A percentile compares a stretch with the other conserved stretches of the same genome.
Evolutionary conservation across 176 grass and related monocot genomes (phyloP).

Genomic region (Cenchrus americanus): DNA sequence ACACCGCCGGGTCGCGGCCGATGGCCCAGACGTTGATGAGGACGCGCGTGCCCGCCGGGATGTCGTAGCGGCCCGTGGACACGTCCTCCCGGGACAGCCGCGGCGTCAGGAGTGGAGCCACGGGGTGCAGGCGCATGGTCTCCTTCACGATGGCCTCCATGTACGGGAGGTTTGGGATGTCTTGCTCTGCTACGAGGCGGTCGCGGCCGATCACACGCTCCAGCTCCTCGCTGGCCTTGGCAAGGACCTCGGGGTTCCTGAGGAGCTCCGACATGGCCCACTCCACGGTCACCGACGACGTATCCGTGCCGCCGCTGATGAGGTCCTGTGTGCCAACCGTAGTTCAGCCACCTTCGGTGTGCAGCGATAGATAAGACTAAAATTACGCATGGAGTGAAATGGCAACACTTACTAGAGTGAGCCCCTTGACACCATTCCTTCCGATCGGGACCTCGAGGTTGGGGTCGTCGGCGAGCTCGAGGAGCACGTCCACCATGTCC

Average conservation of each 20-base stretch:
- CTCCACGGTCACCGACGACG: conserved; percentile 47
- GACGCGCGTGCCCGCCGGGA: conserved; percentile 48
- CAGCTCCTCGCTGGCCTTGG: conserved; percentile 57
- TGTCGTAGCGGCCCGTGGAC: conserved; percentile 39
- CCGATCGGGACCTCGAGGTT: conserved; percentile 53
- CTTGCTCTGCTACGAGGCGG: conserved; percentile 51
- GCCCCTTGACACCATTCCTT: conserved; percentile 53
- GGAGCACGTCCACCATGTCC: conserved; percentile 66
- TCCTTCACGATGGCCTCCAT: conserved; percentile 60
- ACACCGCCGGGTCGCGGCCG: conserved; percentile 48
- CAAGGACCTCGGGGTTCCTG: conserved; percentile 43
- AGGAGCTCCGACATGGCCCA: conserved; percentile 62
- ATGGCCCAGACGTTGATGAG: conserved; percentile 63
- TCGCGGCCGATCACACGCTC: conserved; percentile 45
- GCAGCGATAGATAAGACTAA: too few species aligned
- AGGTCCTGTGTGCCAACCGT: conserved; percentile 37
- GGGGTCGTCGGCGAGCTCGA: conserved; percentile 57
- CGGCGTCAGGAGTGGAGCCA: conserved; percentile 50
- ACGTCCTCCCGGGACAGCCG: conserved; percentile 42
- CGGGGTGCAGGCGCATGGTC: conserved; percentile 60
- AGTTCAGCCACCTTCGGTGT: too few species aligned
- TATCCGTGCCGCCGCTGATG: conserved; percentile 55
- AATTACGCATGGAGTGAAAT: too few species aligned
- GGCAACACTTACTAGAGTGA: conserved; percentile 45
- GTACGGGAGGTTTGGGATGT: conserved; percentile 43